phyloP scores from a whole-genome alignment of 805 yeast genomes.

The Pichia deserticola region DNA sequence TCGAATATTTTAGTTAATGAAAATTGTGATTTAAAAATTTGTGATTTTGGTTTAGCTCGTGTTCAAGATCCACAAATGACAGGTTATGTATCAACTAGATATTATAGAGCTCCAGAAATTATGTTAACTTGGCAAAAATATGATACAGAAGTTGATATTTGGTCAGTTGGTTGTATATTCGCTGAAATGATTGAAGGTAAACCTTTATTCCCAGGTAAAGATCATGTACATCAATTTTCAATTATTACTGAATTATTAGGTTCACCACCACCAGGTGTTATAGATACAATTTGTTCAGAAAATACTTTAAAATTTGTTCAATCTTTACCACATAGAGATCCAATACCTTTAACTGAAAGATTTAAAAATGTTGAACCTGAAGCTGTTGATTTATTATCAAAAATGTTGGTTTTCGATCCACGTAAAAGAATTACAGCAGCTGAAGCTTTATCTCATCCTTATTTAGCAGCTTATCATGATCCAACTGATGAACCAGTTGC shows the following conservation, averaged over 20 bases:
- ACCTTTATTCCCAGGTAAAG: conserved; percentile 79
- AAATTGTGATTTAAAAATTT: conserved; percentile 69
- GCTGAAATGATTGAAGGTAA: conserved; percentile 59
- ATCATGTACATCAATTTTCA: conserved; percentile 96
- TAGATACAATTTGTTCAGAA: conserved; percentile 92
- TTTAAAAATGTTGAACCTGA: conserved; percentile 75
- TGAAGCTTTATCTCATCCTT: conserved; percentile 83
- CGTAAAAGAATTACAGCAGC: conserved; percentile 90
- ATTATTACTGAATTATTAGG: conserved; percentile 91
- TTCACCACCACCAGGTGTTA: conserved; percentile 93
- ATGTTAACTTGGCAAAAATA: conserved; percentile 70
- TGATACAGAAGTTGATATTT: conserved; percentile 68
- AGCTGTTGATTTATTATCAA: conserved; percentile 80
- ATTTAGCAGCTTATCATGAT: conserved; percentile 92
- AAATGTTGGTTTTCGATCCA: conserved; percentile 93
- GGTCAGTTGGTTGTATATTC: conserved; percentile 76
- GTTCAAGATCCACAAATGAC: conserved; percentile 49
- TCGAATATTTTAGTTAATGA: conserved; percentile 62
- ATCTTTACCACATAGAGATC: conserved; percentile 86
- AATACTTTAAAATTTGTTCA: conserved; percentile 91
- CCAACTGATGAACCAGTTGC: conserved; percentile 97
- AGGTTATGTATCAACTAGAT: conserved; percentile 77
- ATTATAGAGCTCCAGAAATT: conserved; percentile 82
- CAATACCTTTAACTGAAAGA: conserved; percentile 78
- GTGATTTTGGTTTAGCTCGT: conserved; percentile 74